A percentile compares a stretch with the other conserved stretches of the same genome.
Evolutionary conservation across 2,329 filamentous ascomycete species (phyloP).

Genomic region (Aspergillus eucalypticola): DNA sequence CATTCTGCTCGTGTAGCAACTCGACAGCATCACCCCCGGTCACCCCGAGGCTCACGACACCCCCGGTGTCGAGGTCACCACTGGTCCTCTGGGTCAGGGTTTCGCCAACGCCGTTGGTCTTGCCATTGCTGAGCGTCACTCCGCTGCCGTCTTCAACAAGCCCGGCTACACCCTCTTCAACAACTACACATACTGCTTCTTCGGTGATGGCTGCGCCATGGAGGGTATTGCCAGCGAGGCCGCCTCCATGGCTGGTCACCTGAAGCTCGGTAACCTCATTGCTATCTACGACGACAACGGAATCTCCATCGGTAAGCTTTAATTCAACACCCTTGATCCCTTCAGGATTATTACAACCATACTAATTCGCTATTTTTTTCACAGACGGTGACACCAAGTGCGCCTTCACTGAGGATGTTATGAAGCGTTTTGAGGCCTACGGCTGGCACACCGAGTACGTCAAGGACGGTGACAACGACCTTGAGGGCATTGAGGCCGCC

Average conservation of each 20-base stretch:
- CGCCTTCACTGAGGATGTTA: slow-evolving; percentile 95
- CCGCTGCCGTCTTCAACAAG: slow-evolving; percentile 92
- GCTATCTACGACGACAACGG: slow-evolving; percentile 98
- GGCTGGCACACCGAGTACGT: slow-evolving; percentile 91
- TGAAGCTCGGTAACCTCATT: slow-evolving; percentile 97
- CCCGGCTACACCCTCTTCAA: slow-evolving; percentile 85
- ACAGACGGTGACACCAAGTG: slow-evolving; percentile 90
- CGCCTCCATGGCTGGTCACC: slow-evolving; percentile 86
- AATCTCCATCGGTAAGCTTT: slow-evolving; percentile 70
- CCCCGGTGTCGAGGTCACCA: slow-evolving; percentile 95
- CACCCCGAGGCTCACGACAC: slow-evolving; percentile 97
- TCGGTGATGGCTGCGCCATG: slow-evolving; percentile 98
- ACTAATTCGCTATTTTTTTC: not conserved
- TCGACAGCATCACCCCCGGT: slow-evolving; percentile 84
- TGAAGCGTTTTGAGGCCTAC: slow-evolving; percentile 93
- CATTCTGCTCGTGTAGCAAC: slow-evolving; percentile 50
- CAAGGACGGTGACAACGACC: slow-evolving; percentile 83
- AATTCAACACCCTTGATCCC: not conserved
- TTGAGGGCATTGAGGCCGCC: slow-evolving; percentile 82
- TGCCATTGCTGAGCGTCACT: slow-evolving; percentile 93
- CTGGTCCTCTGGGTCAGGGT: slow-evolving; percentile 95
- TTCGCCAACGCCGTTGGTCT: slow-evolving; percentile 97
- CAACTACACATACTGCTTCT: slow-evolving; percentile 97
- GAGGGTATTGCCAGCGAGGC: slow-evolving; percentile 96
- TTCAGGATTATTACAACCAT: not conserved